phyloP scores from a whole-genome alignment of 768 basidiomycete genomes.

The Amanita molliuscula region DNA sequence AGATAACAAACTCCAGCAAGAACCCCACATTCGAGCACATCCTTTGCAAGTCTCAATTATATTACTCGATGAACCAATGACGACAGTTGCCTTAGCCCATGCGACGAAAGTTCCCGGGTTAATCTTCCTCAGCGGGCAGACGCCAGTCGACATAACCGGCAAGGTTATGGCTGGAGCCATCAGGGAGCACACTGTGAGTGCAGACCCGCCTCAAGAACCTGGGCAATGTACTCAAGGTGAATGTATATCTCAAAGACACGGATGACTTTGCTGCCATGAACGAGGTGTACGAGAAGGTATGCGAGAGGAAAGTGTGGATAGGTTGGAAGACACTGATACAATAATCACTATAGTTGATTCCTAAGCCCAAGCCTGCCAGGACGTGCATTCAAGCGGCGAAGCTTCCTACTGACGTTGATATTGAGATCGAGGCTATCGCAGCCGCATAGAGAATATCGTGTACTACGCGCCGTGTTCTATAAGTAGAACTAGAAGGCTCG shows the following conservation, averaged over 20 bases:
- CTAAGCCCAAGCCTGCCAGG: constrained; percentile 56
- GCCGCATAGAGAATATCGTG: constrained; percentile 16
- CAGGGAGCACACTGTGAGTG: constrained; percentile 45
- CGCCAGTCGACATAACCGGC: constrained; percentile 38
- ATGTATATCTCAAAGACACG: constrained; percentile 55
- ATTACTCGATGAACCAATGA: not conserved
- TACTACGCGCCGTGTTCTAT: no score
- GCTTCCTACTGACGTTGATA: constrained; percentile 58
- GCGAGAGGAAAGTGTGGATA: not conserved
- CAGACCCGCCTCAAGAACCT: constrained; percentile 49
- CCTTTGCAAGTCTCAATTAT: constrained; percentile 26
- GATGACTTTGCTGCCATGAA: constrained; percentile 47
- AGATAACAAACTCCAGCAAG: constrained; percentile 44
- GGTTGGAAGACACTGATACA: not conserved
- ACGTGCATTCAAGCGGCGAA: constrained; percentile 68
- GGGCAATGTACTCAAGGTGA: constrained; percentile 39
- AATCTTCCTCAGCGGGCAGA: constrained; percentile 54
- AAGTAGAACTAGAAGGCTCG: not conserved
- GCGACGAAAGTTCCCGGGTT: constrained; percentile 47
- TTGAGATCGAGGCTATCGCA: constrained; percentile 70
- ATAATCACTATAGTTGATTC: constrained; percentile 25
- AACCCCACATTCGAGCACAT: constrained; percentile 35
- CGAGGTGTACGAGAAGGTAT: constrained; percentile 44
- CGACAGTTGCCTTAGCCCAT: constrained; percentile 27
- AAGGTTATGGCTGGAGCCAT: constrained; percentile 45